Conservation (phyloP, 2,329 filamentous ascomycete species). For the Xylariaceae sp. region DNA sequence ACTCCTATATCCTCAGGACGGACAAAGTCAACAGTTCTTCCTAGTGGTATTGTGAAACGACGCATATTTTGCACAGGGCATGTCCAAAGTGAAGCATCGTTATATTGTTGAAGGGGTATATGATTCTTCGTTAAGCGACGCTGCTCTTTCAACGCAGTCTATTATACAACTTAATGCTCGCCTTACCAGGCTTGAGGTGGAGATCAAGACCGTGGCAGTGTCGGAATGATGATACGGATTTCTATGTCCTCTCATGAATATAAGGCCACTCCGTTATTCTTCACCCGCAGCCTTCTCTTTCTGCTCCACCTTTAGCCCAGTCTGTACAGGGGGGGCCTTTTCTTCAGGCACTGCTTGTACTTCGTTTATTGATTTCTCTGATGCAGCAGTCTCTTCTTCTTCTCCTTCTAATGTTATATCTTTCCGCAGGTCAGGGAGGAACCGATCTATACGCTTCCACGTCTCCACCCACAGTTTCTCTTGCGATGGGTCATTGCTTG, state of each 20-base stretch:
- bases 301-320: slow-evolving; percentile 2
- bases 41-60: too few relatives aligned
- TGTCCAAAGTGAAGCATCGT: too few relatives aligned
- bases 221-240: neutral
- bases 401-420: slow-evolving; percentile 62
- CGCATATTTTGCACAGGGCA: too few relatives aligned
- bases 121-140: slow-evolving; percentile 10
- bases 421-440: slow-evolving; percentile 64
- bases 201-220: neutral
- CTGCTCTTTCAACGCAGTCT: slow-evolving; percentile 23
- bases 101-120: slow-evolving; percentile 16
- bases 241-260: neutral
- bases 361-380: slow-evolving; percentile 11
- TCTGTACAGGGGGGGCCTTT: neutral
- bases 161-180: slow-evolving; percentile 33
- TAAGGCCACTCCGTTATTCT: slow-evolving; percentile 7
- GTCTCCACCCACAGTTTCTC: slow-evolving; percentile 67
- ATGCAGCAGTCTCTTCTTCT: slow-evolving; percentile 18
- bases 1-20: too few relatives aligned
- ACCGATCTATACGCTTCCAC: slow-evolving; percentile 70
- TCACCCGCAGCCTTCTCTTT: slow-evolving; percentile 5
- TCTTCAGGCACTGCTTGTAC: slow-evolving; percentile 4
- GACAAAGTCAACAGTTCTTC: too few relatives aligned
- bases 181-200: neutral
- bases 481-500: slow-evolving; percentile 61